A percentile compares a stretch with the other conserved stretches of the same genome.
phyloP scores from a whole-genome alignment of 108 stramenopile species.

The Discostella pseudostelligera region DNA sequence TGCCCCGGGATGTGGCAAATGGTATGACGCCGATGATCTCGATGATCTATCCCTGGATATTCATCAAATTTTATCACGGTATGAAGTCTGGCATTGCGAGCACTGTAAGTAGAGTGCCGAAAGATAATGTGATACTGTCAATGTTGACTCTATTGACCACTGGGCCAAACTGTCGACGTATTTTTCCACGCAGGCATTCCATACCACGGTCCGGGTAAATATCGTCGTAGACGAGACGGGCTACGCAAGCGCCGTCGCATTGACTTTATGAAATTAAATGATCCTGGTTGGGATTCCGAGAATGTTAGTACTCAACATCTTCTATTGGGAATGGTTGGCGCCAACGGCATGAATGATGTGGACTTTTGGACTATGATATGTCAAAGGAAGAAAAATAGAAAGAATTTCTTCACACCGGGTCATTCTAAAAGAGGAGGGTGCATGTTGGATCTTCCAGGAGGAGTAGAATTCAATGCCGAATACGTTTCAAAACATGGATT shows the following conservation, averaged over 20 bases:
- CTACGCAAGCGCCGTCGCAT: constrained; percentile 15
- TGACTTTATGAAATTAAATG: constrained; percentile 18
- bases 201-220: constrained; percentile 12
- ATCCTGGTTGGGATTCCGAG: constrained; percentile 6
- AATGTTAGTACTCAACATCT: neutral
- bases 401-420: neutral
- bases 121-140: too few relatives aligned
- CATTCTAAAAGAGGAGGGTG: constrained; percentile 1
- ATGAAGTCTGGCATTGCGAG: constrained; percentile 20
- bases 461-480: neutral
- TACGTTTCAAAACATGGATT: constrained; percentile 14
- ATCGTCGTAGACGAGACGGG: constrained; percentile 4
- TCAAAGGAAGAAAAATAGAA: neutral
- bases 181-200: constrained; percentile 8
- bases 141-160: too few relatives aligned
- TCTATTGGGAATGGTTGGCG: neutral
- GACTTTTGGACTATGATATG: constrained; percentile 13
- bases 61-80: neutral
- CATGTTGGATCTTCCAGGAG: neutral
- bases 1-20: constrained; percentile 15
- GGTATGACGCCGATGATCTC: constrained; percentile 8
- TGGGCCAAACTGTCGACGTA: too few relatives aligned
- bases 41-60: neutral
- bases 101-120: neutral
- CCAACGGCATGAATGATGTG: constrained; percentile 6